A percentile compares a stretch with the other conserved stretches of the same genome.
These are phyloP conservation scores for Xylariomycetidae sp. DNA, from an alignment of 2,329 filamentous ascomycete species.

Conservation along the genomic window DNA sequence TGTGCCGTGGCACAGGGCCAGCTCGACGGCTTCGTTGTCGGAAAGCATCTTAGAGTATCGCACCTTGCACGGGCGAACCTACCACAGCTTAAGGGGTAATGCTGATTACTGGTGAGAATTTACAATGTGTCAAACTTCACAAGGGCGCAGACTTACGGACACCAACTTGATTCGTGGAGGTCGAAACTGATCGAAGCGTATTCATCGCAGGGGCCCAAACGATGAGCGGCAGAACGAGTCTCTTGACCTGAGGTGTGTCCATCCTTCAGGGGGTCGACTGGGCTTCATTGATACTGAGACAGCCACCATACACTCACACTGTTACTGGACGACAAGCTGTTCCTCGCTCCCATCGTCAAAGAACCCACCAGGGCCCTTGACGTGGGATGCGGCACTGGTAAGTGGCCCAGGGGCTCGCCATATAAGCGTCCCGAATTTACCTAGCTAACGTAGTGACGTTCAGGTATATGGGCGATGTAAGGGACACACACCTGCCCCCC, in stretches of 20 bases:
- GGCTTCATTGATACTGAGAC: constrained; percentile 3
- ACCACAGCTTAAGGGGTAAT: constrained; percentile 19
- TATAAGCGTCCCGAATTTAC: too few species aligned
- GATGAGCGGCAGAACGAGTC: constrained; percentile 12
- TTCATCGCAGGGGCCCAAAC: constrained; percentile 12
- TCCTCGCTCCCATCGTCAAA: constrained; percentile 26
- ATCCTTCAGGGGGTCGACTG: background rate
- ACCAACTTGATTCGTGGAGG: background rate
- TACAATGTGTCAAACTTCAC: constrained; percentile 1
- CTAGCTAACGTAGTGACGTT: constrained; percentile 4
- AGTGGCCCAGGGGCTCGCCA: constrained; percentile 2
- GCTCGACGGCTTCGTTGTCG: constrained; percentile 21
- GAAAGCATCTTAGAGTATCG: constrained; percentile 26
- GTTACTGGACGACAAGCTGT: constrained; percentile 24
- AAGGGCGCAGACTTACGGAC: background rate
- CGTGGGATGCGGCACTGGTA: constrained; percentile 30
- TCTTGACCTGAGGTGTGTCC: background rate
- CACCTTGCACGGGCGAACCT: constrained; percentile 24
- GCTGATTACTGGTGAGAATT: constrained; percentile 21
- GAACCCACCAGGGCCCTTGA: constrained; percentile 27
- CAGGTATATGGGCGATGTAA: constrained; percentile 31
- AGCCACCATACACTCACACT: constrained; percentile 24
- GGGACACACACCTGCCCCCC: constrained; percentile 3
- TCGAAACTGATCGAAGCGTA: background rate
- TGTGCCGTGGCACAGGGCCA: constrained; percentile 10